These are phyloP conservation scores for Rosa hybrid DNA, from an alignment of 331 rosid species.

Conservation along the genomic window DNA sequence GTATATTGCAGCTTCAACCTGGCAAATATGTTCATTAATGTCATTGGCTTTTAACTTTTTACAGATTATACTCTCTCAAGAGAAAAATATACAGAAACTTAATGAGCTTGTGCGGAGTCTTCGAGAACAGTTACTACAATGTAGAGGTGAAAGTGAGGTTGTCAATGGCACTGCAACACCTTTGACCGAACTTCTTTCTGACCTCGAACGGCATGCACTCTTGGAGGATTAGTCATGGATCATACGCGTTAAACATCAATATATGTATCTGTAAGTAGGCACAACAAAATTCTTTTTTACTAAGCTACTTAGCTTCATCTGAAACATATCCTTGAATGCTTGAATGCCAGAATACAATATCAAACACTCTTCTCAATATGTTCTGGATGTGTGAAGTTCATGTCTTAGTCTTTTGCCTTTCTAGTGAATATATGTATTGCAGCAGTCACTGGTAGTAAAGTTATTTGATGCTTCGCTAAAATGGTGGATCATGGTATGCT, in stretches of 20 bases:
- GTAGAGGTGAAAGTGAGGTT: conserved; percentile 59
- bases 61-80: conserved; percentile 83
- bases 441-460: background rate
- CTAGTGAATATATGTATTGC: background rate
- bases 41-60: background rate
- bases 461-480: background rate
- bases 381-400: background rate
- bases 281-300: conserved; percentile 20
- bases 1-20: background rate
- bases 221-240: conserved; percentile 56
- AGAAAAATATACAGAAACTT: conserved; percentile 71
- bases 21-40: background rate
- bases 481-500: background rate
- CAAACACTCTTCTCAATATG: background rate
- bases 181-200: conserved; percentile 55
- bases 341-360: conserved; percentile 10
- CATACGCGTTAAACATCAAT: conserved; percentile 13
- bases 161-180: conserved; percentile 50
- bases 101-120: conserved; percentile 78
- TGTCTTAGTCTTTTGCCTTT: background rate
- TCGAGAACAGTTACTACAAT: conserved; percentile 60
- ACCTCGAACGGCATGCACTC: conserved; percentile 63
- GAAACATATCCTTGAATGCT: conserved; percentile 3
- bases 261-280: conserved; percentile 32
- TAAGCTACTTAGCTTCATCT: conserved; percentile 18